Evolutionary conservation across 495 filamentous ascomycete genomes (phyloP).

Genomic region (Staphylotrichum longicolle): DNA sequence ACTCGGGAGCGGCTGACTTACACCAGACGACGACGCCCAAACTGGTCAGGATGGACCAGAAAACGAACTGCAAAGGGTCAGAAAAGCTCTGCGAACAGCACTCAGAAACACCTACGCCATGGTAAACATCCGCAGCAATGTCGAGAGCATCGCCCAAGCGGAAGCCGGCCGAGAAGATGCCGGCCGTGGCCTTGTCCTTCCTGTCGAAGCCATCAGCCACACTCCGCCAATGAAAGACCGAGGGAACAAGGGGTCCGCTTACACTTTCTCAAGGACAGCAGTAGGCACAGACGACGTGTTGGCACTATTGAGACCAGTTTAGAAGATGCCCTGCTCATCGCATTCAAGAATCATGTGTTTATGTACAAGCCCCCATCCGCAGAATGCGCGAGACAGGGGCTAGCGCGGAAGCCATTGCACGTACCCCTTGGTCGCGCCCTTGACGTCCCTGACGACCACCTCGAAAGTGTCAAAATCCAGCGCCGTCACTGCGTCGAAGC

Average conservation of each 20-base stretch:
- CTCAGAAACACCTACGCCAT: constrained; percentile 61
- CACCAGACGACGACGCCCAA: constrained; percentile 91
- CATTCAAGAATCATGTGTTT: constrained; percentile 30
- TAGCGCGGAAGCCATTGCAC: constrained; percentile 95
- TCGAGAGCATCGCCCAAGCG: constrained; percentile 73
- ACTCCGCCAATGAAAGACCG: background rate
- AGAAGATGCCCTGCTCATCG: constrained; percentile 47
- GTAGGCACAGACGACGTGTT: constrained; percentile 65
- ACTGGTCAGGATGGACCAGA: constrained; percentile 92
- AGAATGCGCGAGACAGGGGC: constrained; percentile 27
- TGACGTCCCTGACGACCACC: constrained; percentile 81
- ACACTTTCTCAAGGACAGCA: constrained; percentile 85
- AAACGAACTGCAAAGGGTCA: constrained; percentile 66
- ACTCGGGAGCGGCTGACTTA: constrained; percentile 47
- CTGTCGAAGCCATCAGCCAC: constrained; percentile 41
- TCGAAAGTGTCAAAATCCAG: constrained; percentile 91
- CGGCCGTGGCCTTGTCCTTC: constrained; percentile 70
- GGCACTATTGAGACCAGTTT: constrained; percentile 36
- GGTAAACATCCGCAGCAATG: constrained; percentile 85
- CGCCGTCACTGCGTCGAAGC: constrained; percentile 94
- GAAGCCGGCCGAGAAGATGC: constrained; percentile 70
- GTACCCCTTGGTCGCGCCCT: constrained; percentile 97
- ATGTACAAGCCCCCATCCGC: constrained; percentile 27
- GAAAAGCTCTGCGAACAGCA: constrained; percentile 1
- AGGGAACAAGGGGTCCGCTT: constrained; percentile 29